These are phyloP conservation scores for Claviceps sp. DNA, from an alignment of 2,329 filamentous ascomycete species.

Conservation along the genomic window DNA sequence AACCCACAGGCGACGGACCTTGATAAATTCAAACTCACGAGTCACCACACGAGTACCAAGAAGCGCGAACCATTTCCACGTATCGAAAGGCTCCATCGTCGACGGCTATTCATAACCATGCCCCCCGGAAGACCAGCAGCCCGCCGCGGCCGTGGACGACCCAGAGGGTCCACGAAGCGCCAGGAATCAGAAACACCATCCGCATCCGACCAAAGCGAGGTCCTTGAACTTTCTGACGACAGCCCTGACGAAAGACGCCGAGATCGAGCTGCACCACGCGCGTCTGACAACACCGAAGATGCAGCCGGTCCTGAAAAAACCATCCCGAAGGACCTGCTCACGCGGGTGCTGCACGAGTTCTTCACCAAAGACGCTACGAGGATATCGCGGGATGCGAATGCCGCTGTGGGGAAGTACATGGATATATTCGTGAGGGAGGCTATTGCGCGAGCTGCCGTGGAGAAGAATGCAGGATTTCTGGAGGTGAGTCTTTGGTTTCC, in stretches of 20 bases:
- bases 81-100: neutral
- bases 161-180: slow-evolving; percentile 16
- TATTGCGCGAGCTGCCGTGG: slow-evolving; percentile 62
- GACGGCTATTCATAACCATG: slow-evolving; percentile 19
- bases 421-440: slow-evolving; percentile 86
- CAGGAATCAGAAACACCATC: slow-evolving; percentile 11
- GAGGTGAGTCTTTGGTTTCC: slow-evolving; percentile 43
- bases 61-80: neutral
- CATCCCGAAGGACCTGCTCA: slow-evolving; percentile 63
- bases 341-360: slow-evolving; percentile 63
- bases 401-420: slow-evolving; percentile 68
- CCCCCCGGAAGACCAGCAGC: slow-evolving; percentile 27
- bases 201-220: slow-evolving; percentile 19
- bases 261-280: slow-evolving; percentile 5
- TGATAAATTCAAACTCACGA: neutral
- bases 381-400: slow-evolving; percentile 65
- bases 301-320: slow-evolving; percentile 26
- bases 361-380: slow-evolving; percentile 60
- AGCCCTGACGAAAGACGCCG: slow-evolving; percentile 11
- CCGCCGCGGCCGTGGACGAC: slow-evolving; percentile 22
- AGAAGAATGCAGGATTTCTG: slow-evolving; percentile 56
- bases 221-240: slow-evolving; percentile 21
- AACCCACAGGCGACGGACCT: neutral
- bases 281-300: slow-evolving; percentile 14
- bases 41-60: neutral